Evolutionary conservation across 805 yeast genomes (phyloP).

Genomic region (Candida tammaniensis): DNA sequence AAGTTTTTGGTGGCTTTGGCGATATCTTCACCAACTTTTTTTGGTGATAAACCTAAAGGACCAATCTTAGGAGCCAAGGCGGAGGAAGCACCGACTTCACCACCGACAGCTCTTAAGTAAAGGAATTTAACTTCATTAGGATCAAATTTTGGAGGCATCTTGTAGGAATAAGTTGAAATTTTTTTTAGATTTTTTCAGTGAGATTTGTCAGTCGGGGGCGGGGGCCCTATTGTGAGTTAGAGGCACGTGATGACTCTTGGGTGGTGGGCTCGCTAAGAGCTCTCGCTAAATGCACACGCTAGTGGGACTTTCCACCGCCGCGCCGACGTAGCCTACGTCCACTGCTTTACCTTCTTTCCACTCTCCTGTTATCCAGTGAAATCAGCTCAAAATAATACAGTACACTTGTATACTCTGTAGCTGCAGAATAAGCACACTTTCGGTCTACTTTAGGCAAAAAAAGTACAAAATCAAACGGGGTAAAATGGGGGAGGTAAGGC

Average conservation of each 20-base stretch:
- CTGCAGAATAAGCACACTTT: too few relatives aligned
- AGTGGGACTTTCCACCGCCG: slow-evolving; percentile 2
- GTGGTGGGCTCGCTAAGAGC: not conserved
- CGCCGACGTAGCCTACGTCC: not conserved
- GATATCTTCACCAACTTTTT: slow-evolving; percentile 99
- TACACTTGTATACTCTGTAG: too few relatives aligned
- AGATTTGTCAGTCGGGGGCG: not conserved
- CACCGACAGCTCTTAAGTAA: slow-evolving; percentile 99
- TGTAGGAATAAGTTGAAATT: slow-evolving; percentile 16
- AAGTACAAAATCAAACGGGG: too few relatives aligned
- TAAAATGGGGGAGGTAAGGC: too few relatives aligned
- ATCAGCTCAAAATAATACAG: too few relatives aligned
- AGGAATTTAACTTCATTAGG: slow-evolving; percentile 97
- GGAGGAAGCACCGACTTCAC: slow-evolving; percentile 99
- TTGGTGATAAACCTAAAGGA: slow-evolving; percentile 99
- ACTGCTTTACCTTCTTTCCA: too few relatives aligned
- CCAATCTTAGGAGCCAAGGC: slow-evolving; percentile 99
- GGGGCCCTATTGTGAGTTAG: not conserved
- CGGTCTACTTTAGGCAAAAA: too few relatives aligned
- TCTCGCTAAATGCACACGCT: slow-evolving; percentile 1
- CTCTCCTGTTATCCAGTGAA: too few relatives aligned
- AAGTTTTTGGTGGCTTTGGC: slow-evolving; percentile 99
- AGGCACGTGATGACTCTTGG: too few relatives aligned
- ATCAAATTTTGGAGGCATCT: slow-evolving; percentile 98
- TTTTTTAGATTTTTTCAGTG: slow-evolving; percentile 9